Evolutionary conservation across 73 alveolate genomes (phyloP).

Genomic region (Blepharisma stoltei): DNA sequence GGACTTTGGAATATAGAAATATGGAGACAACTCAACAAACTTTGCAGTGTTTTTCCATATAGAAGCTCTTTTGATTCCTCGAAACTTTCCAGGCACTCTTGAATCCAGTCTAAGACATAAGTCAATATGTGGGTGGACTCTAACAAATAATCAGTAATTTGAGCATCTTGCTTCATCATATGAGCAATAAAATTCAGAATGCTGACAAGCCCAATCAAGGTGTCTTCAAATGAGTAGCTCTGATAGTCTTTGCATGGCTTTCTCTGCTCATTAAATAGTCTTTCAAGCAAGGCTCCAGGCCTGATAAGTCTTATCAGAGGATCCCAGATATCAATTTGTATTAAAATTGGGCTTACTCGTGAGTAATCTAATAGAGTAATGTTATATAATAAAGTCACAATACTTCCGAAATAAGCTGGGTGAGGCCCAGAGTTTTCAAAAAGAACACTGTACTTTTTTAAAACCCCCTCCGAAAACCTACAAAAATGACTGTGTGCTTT

Average conservation of each 20-base stretch:
- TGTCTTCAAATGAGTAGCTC: not conserved
- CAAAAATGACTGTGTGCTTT: no score
- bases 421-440: constrained; percentile 30
- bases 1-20: not conserved
- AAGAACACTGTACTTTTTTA: no score
- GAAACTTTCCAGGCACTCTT: not conserved
- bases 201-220: not conserved
- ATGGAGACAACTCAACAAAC: not conserved
- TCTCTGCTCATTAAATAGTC: constrained; percentile 1
- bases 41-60: not conserved
- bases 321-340: constrained; percentile 21
- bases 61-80: not conserved
- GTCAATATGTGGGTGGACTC: not conserved
- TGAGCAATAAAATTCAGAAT: not conserved
- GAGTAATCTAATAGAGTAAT: not conserved
- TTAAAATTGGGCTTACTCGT: not conserved
- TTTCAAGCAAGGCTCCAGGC: constrained; percentile 19
- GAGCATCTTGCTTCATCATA: not conserved
- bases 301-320: not conserved
- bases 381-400: constrained; percentile 4
- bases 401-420: constrained; percentile 7
- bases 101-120: constrained; percentile 1
- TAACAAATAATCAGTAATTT: constrained; percentile 2
- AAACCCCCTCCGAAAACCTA: no score
- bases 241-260: constrained; percentile 12